Evolutionary conservation across 2,329 filamentous ascomycete genomes (phyloP).

Genomic region (Pseudomassariella vexata): DNA sequence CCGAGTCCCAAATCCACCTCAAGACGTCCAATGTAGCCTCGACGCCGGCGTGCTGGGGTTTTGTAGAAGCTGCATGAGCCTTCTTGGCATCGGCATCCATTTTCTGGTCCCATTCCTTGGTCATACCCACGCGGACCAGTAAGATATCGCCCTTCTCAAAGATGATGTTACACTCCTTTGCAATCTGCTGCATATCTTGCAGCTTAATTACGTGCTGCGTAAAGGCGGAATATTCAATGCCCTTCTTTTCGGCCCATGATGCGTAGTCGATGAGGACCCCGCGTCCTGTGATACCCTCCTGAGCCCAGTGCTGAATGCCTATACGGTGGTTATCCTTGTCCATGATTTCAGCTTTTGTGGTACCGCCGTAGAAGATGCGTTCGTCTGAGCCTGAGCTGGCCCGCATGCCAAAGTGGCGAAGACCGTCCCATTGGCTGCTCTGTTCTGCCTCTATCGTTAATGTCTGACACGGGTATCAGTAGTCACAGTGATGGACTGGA

Average conservation of each 20-base stretch:
- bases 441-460: slow-evolving; percentile 25
- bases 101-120: slow-evolving; percentile 20
- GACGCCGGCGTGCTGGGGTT: slow-evolving; percentile 32
- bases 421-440: slow-evolving; percentile 46
- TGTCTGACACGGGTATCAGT: too few species aligned
- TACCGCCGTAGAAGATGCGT: slow-evolving; percentile 43
- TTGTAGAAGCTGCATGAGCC: slow-evolving; percentile 31
- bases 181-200: slow-evolving; percentile 23
- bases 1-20: slow-evolving; percentile 39
- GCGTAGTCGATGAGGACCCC: slow-evolving; percentile 47
- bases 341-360: slow-evolving; percentile 36
- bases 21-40: slow-evolving; percentile 31
- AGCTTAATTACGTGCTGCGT: slow-evolving; percentile 30
- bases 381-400: slow-evolving; percentile 13
- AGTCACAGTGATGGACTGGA: too few species aligned
- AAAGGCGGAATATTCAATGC: slow-evolving; percentile 33
- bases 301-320: slow-evolving; percentile 41
- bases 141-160: slow-evolving; percentile 48
- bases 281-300: slow-evolving; percentile 41
- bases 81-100: slow-evolving; percentile 29
- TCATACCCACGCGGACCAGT: slow-evolving; percentile 35
- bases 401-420: slow-evolving; percentile 37
- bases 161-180: slow-evolving; percentile 32
- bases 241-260: slow-evolving; percentile 33
- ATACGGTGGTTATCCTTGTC: slow-evolving; percentile 36